Evolutionary conservation across 345 rosid species (phyloP), one percentile per base, ranked within the genome.

Genomic region (Linum usitatissimum): DNA sequence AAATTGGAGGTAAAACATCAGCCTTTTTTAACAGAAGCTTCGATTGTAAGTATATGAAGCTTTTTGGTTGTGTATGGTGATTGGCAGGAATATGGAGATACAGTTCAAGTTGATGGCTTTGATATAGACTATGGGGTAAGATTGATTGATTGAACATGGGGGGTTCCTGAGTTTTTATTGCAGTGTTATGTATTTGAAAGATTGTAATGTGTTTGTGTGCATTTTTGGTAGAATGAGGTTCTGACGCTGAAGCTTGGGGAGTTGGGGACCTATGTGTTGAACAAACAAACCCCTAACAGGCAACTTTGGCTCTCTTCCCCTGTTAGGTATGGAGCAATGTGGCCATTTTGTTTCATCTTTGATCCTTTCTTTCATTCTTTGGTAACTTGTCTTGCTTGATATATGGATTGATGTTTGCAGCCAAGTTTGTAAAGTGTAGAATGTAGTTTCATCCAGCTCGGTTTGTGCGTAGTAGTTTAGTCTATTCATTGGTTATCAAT

Each of bases 271-370:
- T 92, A 86, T 73, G 93, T 89, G 30, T 60, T 92, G 76, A 92
- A 92, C 64, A 92, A 92, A 69, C 96, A 88, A 74, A 82, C 96
- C 18, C 96, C 96, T 2, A 89, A 89, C 75, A 77, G 95, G 60
- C 96, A 92, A 74, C 83, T 92, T 68, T 84, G 98, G 96, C 75
- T 89, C 57, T 86, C 98, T 71, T 91, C 98, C 18, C 96, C 98
- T 0, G 77, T 83, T 66, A 91, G 95, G 95, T 91, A 77, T 40
- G 49, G 30, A 60, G 12, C 51, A 45, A 45, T 45, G 13, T 45
- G 13, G 13, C 51, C 17, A 23, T 45, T 45, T 14, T 45, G 51
- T 45, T 45, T 9, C 17, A 9, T 45, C n/a, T n/a, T n/a, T n/a
- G n/a, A n/a, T 45, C 17, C 9, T 14, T n/a, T n/a, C n/a, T n/a